Conservation (phyloP, 441 rosid genomes). For the Bocquillonia castaneifolia region DNA sequence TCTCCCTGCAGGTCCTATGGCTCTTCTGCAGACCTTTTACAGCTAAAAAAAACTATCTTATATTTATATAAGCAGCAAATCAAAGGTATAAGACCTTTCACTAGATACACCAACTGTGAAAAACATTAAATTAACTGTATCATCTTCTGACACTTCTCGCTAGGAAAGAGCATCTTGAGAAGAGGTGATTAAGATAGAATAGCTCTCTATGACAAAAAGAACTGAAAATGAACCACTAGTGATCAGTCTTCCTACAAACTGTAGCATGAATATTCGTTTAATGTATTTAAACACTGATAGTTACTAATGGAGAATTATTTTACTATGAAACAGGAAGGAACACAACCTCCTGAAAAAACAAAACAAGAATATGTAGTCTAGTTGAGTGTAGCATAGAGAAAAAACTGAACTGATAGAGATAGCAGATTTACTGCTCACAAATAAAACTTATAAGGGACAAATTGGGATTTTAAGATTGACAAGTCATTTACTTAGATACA, state of each 20-base stretch:
- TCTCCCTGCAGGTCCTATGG: neutral
- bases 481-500: no score
- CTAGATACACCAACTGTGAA: neutral
- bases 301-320: neutral
- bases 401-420: no score
- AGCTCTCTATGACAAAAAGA: neutral
- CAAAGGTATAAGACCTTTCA: neutral
- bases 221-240: neutral
- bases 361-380: no score
- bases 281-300: neutral
- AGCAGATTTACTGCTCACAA: no score
- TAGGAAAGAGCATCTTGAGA: neutral
- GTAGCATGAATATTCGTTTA: no score
- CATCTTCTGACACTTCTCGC: neutral
- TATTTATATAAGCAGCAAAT: neutral
- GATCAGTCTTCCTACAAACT: neutral
- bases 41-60: neutral
- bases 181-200: no score
- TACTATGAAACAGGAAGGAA: no score
- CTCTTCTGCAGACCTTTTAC: neutral
- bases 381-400: no score
- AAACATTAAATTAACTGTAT: no score
- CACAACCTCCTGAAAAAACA: no score
- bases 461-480: no score
- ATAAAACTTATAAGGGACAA: no score